These are phyloP conservation scores for Chlorella sp. DNA, from an alignment of 139 green algal genomes.

Conservation along the genomic window DNA sequence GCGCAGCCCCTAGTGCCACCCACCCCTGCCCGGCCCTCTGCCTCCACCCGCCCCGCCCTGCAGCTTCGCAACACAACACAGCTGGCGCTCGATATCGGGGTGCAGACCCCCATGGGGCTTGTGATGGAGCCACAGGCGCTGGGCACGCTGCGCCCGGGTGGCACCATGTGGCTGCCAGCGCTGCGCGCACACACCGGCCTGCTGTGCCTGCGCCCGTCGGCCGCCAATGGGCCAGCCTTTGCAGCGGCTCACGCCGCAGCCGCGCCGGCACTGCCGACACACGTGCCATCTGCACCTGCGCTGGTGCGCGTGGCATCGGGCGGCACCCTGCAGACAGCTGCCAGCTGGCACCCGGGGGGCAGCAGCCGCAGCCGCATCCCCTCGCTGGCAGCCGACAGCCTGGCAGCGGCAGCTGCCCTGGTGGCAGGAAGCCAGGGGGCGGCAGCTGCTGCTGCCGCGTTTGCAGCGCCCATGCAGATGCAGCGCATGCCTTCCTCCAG, in stretches of 20 bases:
- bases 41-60: neutral
- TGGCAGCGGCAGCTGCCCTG: conserved; percentile 17
- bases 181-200: conserved; percentile 26
- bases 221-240: neutral
- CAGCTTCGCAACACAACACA: conserved; percentile 58
- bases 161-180: conserved; percentile 57
- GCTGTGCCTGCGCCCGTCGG: conserved; percentile 51
- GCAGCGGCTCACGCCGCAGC: neutral
- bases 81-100: conserved; percentile 52
- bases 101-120: conserved; percentile 7
- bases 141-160: conserved; percentile 45
- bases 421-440: neutral
- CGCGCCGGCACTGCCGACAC: neutral
- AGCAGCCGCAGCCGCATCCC: conserved; percentile 21
- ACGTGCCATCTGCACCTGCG: neutral
- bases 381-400: conserved; percentile 14
- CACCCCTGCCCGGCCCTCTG: neutral
- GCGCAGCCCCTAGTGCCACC: neutral
- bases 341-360: conserved; percentile 18
- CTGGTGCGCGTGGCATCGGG: neutral
- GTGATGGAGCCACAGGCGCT: conserved; percentile 35
- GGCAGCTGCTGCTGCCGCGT: neutral
- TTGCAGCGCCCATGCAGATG: too few relatives aligned
- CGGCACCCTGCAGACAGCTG: conserved; percentile 1
- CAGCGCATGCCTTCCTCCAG: neutral